phyloP scores from a whole-genome alignment of 75 land plant species.

The Pinus albicaulis region DNA sequence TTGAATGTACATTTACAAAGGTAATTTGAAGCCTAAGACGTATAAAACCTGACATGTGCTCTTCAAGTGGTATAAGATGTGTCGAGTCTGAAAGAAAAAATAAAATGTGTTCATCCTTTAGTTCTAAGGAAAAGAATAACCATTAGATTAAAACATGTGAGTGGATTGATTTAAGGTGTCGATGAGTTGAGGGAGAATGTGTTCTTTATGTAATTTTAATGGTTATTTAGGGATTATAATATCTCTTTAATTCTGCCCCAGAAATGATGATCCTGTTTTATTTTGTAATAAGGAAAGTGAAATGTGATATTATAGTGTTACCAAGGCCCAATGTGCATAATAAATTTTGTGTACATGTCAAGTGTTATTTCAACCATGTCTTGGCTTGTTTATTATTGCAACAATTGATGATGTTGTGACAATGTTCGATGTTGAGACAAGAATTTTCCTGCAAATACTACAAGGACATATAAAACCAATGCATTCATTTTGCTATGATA shows the following conservation, averaged over 20 bases:
- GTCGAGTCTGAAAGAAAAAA: too few relatives aligned
- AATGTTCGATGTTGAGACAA: conserved; percentile 69
- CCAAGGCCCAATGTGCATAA: conserved; percentile 15
- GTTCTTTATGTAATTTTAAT: conserved; percentile 46
- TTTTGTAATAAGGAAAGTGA: conserved; percentile 77
- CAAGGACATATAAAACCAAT: conserved; percentile 45
- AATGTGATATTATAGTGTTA: conserved; percentile 75
- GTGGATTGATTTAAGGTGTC: too few relatives aligned
- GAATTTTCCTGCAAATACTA: conserved; percentile 28
- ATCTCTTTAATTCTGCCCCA: conserved; percentile 82
- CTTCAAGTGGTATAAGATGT: too few relatives aligned
- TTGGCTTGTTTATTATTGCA: conserved; percentile 52
- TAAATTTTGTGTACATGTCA: conserved; percentile 17
- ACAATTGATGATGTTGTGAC: conserved; percentile 58
- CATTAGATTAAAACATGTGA: too few relatives aligned
- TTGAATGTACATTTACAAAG: too few relatives aligned
- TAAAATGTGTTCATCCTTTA: too few relatives aligned
- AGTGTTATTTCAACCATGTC: conserved; percentile 62
- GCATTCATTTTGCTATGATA: conserved; percentile 27
- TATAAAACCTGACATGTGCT: too few relatives aligned
- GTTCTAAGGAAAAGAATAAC: too few relatives aligned
- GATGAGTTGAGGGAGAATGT: too few relatives aligned
- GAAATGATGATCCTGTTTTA: conserved; percentile 54
- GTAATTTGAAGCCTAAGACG: too few relatives aligned
- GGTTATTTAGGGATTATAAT: conserved; percentile 59